These are phyloP conservation scores for Hydrangea macrophylla DNA, from an alignment of 148 eudicot species.

Conservation along the genomic window DNA sequence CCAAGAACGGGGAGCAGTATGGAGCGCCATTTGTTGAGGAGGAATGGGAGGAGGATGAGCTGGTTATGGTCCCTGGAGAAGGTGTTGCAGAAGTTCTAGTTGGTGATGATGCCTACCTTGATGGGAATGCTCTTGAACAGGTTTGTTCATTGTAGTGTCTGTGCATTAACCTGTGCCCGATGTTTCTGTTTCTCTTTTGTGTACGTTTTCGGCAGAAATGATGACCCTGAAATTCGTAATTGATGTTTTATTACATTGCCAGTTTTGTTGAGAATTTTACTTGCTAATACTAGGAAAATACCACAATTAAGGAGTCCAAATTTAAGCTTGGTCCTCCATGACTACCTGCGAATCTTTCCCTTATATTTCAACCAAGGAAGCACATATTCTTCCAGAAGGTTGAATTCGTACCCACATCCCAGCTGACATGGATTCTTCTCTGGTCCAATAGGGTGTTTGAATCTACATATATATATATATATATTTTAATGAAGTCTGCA, in stretches of 20 bases:
- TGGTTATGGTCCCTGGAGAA: conserved; percentile 37
- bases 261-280: no score
- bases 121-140: conserved; percentile 63
- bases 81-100: conserved; percentile 49
- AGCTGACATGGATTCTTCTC: no score
- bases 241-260: no score
- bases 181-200: background rate
- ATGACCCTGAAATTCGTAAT: background rate
- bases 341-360: background rate
- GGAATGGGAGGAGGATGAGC: conserved; percentile 79
- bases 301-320: background rate
- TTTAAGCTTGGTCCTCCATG: background rate
- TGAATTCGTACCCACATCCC: no score
- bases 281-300: no score
- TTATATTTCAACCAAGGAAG: background rate
- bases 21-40: conserved; percentile 94
- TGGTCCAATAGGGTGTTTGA: no score
- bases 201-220: background rate
- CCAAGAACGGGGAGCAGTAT: conserved; percentile 92
- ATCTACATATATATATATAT: no score
- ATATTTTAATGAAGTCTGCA: no score
- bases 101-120: conserved; percentile 51
- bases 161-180: background rate
- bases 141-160: conserved; percentile 25
- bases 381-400: background rate